Base-by-base conservation (phyloP, 2,329 filamentous ascomycete genomes). In the Trichoderma atroviride region DNA sequence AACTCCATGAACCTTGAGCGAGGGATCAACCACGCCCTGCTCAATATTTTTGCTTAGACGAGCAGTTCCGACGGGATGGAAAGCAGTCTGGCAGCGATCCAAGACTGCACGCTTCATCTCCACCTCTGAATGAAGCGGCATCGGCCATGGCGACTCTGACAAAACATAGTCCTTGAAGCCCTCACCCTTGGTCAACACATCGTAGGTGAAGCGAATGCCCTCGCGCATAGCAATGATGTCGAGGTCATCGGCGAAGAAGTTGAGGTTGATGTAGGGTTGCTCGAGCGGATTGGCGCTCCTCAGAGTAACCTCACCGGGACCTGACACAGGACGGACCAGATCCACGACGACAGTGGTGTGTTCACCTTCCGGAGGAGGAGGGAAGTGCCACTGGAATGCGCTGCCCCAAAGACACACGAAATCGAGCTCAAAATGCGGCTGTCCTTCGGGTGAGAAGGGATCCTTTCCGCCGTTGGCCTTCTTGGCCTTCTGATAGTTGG, bases 371-470 rank as follows among this genome's bases (percentile, higher is more conserved):
- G 75, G 74, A 3, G 82, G 81, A 0, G 74, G 71, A 0, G 82
- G 82, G 72, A 79, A 81, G 74, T 84, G 82, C 82, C 82, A 84
- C 74, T 84, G 82, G 76, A 84, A 84, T 5, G 82, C 82, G 57
- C 78, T 79, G 58, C 78, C 72, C 74, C 89, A 90, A 80, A 89
- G 83, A 61, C 81, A 79, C 13, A 90, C 84, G 73, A 90, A 90
- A 77, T 90, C 87, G 43, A 88, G 81, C 77, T 89, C 86, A 72
- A 89, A 88, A 72, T 89, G 87, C 31, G 87, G 87, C 75, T 89
- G 86, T 7, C 85, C 86, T 3, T 77, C 80, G 0, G 86, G 86
- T 1, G 83, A 83, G 73, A 88, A 88, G 2, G 86, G 86, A 68
- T 88, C 87, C 0, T 77, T 72, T 0, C 79, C 80, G 11, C 80